Evolutionary conservation across 2,329 filamentous ascomycete genomes (phyloP).

Genomic region (Grosmannia huntii): DNA sequence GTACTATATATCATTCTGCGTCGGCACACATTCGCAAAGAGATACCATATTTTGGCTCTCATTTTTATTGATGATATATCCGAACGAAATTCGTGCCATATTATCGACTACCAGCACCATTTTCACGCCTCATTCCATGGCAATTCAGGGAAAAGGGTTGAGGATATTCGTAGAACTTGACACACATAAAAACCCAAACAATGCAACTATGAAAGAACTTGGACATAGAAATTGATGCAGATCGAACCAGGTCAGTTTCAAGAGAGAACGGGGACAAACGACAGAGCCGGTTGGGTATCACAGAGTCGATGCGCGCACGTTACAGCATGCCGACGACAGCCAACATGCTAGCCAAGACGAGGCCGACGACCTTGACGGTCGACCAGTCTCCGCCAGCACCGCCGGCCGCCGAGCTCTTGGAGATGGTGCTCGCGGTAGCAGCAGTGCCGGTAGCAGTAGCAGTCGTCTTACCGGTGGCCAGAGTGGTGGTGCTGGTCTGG

Average conservation of each 20-base stretch:
- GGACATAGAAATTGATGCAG: neutral
- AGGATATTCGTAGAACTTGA: no score
- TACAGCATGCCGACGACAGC: conserved; percentile 18
- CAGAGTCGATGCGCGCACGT: neutral
- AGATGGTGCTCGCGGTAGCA: neutral
- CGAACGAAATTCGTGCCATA: no score
- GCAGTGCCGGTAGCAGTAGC: neutral
- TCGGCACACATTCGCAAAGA: no score
- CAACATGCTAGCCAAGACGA: conserved; percentile 17
- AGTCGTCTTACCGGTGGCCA: conserved; percentile 13
- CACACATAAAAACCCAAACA: no score
- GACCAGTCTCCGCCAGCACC: conserved; percentile 2
- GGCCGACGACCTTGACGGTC: conserved; percentile 15
- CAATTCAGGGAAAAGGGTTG: no score
- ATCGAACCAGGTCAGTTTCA: neutral
- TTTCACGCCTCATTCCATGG: no score
- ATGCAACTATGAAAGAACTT: neutral
- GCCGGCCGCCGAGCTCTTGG: conserved; percentile 1
- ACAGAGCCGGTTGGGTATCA: neutral
- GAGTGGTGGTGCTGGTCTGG: conserved; percentile 18
- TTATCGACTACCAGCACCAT: no score
- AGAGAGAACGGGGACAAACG: neutral
- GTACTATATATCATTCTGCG: no score
- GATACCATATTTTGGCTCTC: no score
- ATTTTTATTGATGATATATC: no score